Conservation (phyloP, 495 filamentous ascomycete species). For the Lineolata rhizophorae region DNA sequence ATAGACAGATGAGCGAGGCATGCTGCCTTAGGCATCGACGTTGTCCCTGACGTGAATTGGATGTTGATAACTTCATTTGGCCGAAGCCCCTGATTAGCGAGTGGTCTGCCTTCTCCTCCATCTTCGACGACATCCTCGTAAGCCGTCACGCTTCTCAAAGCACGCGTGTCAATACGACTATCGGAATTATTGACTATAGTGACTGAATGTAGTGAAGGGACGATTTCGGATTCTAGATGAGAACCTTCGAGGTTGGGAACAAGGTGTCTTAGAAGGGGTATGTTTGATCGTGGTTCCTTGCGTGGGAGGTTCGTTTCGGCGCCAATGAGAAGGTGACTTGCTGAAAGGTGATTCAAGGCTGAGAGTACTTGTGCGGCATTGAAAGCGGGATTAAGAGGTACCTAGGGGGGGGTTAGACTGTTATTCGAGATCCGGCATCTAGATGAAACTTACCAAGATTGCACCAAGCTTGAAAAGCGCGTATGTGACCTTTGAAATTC, state of each 20-base stretch:
- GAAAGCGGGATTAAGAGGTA: slow-evolving; percentile 85
- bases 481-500: slow-evolving; percentile 39
- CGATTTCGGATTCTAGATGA: slow-evolving; percentile 33
- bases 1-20: slow-evolving; percentile 70
- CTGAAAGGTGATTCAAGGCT: slow-evolving; percentile 54
- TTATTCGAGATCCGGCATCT: neutral
- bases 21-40: slow-evolving; percentile 72
- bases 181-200: slow-evolving; percentile 65
- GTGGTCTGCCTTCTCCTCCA: slow-evolving; percentile 10
- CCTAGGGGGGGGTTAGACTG: slow-evolving; percentile 17
- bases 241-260: slow-evolving; percentile 31
- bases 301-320: slow-evolving; percentile 69
- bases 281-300: slow-evolving; percentile 59
- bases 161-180: slow-evolving; percentile 28
- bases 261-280: slow-evolving; percentile 41
- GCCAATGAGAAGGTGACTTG: slow-evolving; percentile 60
- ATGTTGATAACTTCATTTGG: slow-evolving; percentile 71
- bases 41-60: slow-evolving; percentile 93
- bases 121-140: slow-evolving; percentile 35
- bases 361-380: slow-evolving; percentile 55
- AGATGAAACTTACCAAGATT: slow-evolving; percentile 36
- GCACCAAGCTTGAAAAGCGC: slow-evolving; percentile 84
- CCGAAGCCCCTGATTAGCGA: slow-evolving; percentile 27
- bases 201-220: slow-evolving; percentile 49
- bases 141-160: slow-evolving; percentile 26